A percentile compares a stretch with the other conserved stretches of the same genome.
These are phyloP conservation scores for Trametes cubensis DNA, from an alignment of 768 basidiomycete species.

Conservation along the genomic window DNA sequence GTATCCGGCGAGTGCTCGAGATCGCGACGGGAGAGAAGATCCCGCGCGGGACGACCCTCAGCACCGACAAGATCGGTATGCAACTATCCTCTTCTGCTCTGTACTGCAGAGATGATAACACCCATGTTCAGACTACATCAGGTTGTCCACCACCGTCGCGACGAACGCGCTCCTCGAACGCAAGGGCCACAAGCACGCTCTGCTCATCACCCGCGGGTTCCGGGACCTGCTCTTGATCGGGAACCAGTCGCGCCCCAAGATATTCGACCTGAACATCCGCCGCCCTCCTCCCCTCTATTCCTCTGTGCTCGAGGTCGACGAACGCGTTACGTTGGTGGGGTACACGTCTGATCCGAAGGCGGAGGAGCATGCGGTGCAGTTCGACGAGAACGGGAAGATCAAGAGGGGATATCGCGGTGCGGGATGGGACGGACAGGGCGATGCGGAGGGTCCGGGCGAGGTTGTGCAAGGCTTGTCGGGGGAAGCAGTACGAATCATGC, in stretches of 20 bases:
- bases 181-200: constrained; percentile 89
- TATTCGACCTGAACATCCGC: constrained; percentile 92
- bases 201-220: constrained; percentile 91
- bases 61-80: constrained; percentile 81
- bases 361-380: constrained; percentile 75
- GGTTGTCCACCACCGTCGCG: constrained; percentile 91
- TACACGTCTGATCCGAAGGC: constrained; percentile 88
- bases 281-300: constrained; percentile 78
- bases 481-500: constrained; percentile 84
- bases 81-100: not conserved
- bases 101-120: not conserved
- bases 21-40: constrained; percentile 69
- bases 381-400: constrained; percentile 71
- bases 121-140: constrained; percentile 73
- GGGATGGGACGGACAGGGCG: constrained; percentile 71
- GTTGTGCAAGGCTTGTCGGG: constrained; percentile 84
- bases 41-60: constrained; percentile 63
- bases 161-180: constrained; percentile 96
- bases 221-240: constrained; percentile 90
- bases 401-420: constrained; percentile 70
- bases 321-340: constrained; percentile 94
- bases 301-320: constrained; percentile 76
- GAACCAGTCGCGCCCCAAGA: constrained; percentile 91
- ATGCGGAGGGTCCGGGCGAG: constrained; percentile 79
- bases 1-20: constrained; percentile 86